phyloP scores from a whole-genome alignment of 2,329 filamentous ascomycete genomes.

The Colletotrichum sp. region DNA sequence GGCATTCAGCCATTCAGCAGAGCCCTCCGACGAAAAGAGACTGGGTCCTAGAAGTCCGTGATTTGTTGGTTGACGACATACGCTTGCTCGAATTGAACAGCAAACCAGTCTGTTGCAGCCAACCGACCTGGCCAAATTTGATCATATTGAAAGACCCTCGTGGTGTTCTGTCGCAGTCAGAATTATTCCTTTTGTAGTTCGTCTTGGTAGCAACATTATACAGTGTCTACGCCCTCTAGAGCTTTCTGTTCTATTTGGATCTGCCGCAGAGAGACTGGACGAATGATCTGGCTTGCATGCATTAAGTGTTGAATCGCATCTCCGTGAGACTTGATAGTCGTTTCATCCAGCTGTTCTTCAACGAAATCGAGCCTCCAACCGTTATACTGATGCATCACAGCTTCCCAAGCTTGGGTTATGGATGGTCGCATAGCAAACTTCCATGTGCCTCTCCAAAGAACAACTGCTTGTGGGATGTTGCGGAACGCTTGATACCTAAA shows the following conservation, averaged over 20 bases:
- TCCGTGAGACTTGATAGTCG: constrained; percentile 31
- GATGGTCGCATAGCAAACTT: constrained; percentile 27
- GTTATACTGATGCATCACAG: constrained; percentile 25
- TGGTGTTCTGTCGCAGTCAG: too few relatives aligned
- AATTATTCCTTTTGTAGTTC: too few relatives aligned
- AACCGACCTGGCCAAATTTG: too few relatives aligned
- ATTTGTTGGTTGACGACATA: too few relatives aligned
- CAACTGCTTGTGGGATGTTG: constrained; percentile 19
- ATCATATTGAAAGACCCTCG: too few relatives aligned
- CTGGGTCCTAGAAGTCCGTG: too few relatives aligned
- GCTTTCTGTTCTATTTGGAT: constrained; percentile 32
- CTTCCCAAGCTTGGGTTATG: constrained; percentile 31
- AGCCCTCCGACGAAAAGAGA: too few relatives aligned
- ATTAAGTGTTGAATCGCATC: constrained; percentile 33
- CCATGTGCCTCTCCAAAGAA: constrained; percentile 34
- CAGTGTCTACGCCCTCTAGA: constrained; percentile 23
- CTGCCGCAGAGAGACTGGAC: constrained; percentile 37
- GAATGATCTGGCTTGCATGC: constrained; percentile 32
- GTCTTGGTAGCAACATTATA: background rate
- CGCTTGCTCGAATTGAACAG: too few relatives aligned
- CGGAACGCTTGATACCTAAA: constrained; percentile 30
- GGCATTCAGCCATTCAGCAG: too few relatives aligned
- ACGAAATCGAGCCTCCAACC: constrained; percentile 22
- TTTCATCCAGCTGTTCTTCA: constrained; percentile 26
- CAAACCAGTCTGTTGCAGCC: too few relatives aligned